Base-by-base conservation (phyloP, 257 asterid species). In the Nemophila menziesii region DNA sequence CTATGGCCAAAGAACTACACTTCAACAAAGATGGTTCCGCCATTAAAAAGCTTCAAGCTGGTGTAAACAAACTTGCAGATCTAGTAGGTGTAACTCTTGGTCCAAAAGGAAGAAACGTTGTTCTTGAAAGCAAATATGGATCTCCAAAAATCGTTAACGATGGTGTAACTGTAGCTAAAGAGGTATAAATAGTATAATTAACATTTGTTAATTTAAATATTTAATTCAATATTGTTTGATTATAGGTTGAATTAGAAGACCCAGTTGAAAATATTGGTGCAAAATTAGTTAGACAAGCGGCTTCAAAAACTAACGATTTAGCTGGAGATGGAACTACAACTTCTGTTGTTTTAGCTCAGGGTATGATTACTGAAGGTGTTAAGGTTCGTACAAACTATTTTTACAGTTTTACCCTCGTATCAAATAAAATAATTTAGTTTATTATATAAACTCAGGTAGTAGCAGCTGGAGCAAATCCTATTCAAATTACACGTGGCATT, bases 391-490 rank as follows among this genome's bases (percentile, higher is more conserved):
- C 8, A 2, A 29, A 13, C 3, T 7, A 29, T n/a, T 29, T 13
- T 29, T 29, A 29, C 36, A n/a, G n/a, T n/a, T n/a, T 29, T 29
- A 5, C 36, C 36, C n/a, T n/a, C n/a, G n/a, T n/a, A n/a, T n/a
- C n/a, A n/a, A n/a, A n/a, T n/a, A n/a, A n/a, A n/a, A n/a, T n/a
- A n/a, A n/a, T 29, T 29, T 29, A 13, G 36, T 5, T 29, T 29
- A 7, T 7, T 2, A 10, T 24, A 9, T 24, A 7, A 29, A 29
- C 53, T 43, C 65, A 71, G 80, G 82, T 69, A 46, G 82, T 77
- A 13, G 82, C 82, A 39, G 79, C 79, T 44, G 86, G 82, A 41
- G 73, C 81, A 5, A 77, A 77, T 34, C 82, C 82, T 50, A 69
- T 73, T 44, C 79, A 66, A 22, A 70, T 77, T 45, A 65, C 79